Base-by-base conservation (phyloP, 306 rosid genomes). In the Rosa chinensis region DNA sequence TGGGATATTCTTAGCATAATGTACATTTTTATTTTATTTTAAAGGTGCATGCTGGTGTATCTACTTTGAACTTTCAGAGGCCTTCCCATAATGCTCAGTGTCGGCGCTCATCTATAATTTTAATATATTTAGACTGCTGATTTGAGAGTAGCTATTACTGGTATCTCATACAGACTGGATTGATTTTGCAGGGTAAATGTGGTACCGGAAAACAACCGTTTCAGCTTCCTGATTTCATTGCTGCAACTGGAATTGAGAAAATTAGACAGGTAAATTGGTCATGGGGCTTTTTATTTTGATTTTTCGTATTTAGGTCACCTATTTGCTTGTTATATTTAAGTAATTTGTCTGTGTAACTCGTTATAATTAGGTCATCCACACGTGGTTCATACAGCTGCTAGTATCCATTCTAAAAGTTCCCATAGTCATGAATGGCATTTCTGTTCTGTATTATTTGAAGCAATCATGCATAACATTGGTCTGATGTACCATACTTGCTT, bases 171-270 rank as follows among this genome's bases (percentile, higher is more conserved):
- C 9, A 42, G 20, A 40, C 61, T 80, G 72, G 75, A 80, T 84
- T 44, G 70, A 43, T 87, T 78, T 89, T 87, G 79, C 87, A 96
- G 99, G 99, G 99, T 7, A 96, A 96, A 83, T 92, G 99, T 56
- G 99, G 99, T 82, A 96, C 93, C 32, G 99, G 93, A 82, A 96
- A 96, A 75, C 97, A 92, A 66, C 98, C 99, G 20, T 96, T 96
- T 75, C 99, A 96, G 88, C 98, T 96, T 85, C 99, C 99, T 47
- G 99, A 96, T 89, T 96, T 93, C 80, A 93, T 96, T 89, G 99
- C 99, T 82, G 97, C 97, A 58, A 96, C 99, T 8, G 99, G 99
- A 83, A 96, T 96, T 84, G 99, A 93, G 82, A 93, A 96, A 90
- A 96, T 96, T 83, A 90, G 99, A 91, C 99, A 96, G 97, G 99